A percentile compares a stretch with the other conserved stretches of the same genome.
Conservation (phyloP, 345 rosid species). For the Salix caprea region DNA sequence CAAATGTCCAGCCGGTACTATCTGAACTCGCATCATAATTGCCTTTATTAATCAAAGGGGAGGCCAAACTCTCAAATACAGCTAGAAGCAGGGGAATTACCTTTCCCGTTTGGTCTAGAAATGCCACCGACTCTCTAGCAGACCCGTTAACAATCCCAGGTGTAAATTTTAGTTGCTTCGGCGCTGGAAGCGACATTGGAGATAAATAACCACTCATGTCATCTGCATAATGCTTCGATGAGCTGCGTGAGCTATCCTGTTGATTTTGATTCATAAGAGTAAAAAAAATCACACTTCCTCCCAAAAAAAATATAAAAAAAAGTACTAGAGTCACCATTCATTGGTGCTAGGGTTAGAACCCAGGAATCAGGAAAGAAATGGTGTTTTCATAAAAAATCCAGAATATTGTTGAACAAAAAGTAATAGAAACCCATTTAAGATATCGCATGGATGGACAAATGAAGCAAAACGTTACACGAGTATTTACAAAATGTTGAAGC, state of each 20-base stretch:
- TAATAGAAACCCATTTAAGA: not conserved
- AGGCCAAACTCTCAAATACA: not conserved
- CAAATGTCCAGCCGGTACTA: slow-evolving; percentile 76
- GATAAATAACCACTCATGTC: slow-evolving; percentile 54
- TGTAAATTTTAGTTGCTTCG: slow-evolving; percentile 83
- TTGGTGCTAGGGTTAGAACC: not conserved
- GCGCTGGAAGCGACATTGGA: slow-evolving; percentile 74
- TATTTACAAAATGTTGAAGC: not conserved
- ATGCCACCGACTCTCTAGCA: slow-evolving; percentile 55
- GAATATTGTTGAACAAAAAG: not conserved
- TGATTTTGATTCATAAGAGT: slow-evolving; percentile 1
- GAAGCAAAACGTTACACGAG: not conserved
- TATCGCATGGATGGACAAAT: not conserved
- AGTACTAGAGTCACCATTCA: not conserved
- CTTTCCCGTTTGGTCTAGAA: slow-evolving; percentile 62
- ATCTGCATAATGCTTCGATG: slow-evolving; percentile 55
- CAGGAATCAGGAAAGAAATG: not conserved
- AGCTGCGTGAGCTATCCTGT: slow-evolving; percentile 45
- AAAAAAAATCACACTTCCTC: not conserved
- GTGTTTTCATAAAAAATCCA: not conserved
- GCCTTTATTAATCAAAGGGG: slow-evolving; percentile 7
- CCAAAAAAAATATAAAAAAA: not conserved
- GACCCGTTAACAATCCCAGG: slow-evolving; percentile 80
- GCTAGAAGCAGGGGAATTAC: slow-evolving; percentile 28
- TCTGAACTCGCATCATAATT: slow-evolving; percentile 42